phyloP scores from a whole-genome alignment of 2,329 filamentous ascomycete species.

The Alternaria arbusti region DNA sequence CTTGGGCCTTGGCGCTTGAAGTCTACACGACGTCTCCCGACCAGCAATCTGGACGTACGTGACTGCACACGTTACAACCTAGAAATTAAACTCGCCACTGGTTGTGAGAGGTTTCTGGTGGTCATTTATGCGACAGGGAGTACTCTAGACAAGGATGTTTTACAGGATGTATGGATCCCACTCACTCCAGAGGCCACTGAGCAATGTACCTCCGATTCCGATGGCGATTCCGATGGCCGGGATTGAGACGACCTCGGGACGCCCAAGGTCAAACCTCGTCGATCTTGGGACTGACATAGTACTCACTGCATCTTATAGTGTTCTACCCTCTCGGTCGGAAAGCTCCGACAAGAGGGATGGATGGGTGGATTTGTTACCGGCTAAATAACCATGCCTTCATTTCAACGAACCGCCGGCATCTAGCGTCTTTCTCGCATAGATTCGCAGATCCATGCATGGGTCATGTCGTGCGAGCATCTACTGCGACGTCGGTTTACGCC shows the following conservation, averaged over 20 bases:
- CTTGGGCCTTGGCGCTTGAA: neutral
- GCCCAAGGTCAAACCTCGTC: conserved; percentile 23
- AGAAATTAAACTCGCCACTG: neutral
- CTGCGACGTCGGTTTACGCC: neutral
- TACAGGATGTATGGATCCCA: neutral
- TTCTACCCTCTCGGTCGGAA: conserved; percentile 15
- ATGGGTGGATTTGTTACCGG: conserved; percentile 22
- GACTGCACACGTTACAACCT: neutral
- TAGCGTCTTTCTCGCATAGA: neutral
- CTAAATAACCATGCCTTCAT: conserved; percentile 24
- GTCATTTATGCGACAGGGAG: neutral
- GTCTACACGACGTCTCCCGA: neutral
- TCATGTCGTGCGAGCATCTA: neutral
- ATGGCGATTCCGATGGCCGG: neutral
- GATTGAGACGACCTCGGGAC: neutral
- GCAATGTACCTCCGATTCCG: neutral
- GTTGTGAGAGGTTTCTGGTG: neutral
- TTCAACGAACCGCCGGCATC: neutral
- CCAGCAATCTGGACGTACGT: neutral
- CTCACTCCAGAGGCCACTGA: neutral
- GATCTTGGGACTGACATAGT: conserved; percentile 1
- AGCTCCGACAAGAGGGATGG: conserved; percentile 18
- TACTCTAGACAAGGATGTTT: neutral
- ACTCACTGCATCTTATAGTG: conserved; percentile 12
- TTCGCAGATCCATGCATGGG: neutral